Evolutionary conservation across 2,329 filamentous ascomycete species (phyloP).

Genomic region (Albifimbria verrucaria): DNA sequence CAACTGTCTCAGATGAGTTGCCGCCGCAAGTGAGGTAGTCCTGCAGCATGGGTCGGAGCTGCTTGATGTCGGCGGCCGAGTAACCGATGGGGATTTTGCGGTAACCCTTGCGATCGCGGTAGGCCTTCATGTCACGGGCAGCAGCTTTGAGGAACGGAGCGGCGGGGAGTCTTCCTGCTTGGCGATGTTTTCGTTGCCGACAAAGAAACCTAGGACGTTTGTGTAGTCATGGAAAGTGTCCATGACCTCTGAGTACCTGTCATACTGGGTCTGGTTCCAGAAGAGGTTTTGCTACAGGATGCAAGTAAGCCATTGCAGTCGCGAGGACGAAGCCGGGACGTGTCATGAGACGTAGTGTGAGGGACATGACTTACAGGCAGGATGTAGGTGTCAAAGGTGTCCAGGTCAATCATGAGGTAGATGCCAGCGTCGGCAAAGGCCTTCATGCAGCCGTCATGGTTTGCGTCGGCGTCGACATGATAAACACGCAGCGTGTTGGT

Average conservation of each 20-base stretch:
- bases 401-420: slow-evolving; percentile 81
- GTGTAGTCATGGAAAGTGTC: slow-evolving; percentile 74
- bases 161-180: slow-evolving; percentile 54
- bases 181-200: slow-evolving; percentile 85
- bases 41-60: slow-evolving; percentile 59
- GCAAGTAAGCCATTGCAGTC: no score
- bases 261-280: slow-evolving; percentile 72
- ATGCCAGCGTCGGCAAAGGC: slow-evolving; percentile 77
- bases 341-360: neutral
- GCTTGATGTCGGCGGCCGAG: slow-evolving; percentile 79
- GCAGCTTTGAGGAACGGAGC: slow-evolving; percentile 84
- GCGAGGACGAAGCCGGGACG: neutral
- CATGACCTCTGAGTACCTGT: slow-evolving; percentile 67
- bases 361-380: slow-evolving; percentile 44
- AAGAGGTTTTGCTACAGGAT: slow-evolving; percentile 50
- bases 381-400: slow-evolving; percentile 69
- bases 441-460: slow-evolving; percentile 79
- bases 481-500: slow-evolving; percentile 86
- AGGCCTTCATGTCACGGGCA: slow-evolving; percentile 76
- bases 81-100: slow-evolving; percentile 83
- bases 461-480: slow-evolving; percentile 68
- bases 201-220: slow-evolving; percentile 79
- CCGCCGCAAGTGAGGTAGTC: slow-evolving; percentile 76
- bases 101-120: slow-evolving; percentile 72
- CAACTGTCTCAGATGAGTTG: slow-evolving; percentile 65